phyloP scores from a whole-genome alignment of 2,329 filamentous ascomycete species.

The Alternaria burnsii region DNA sequence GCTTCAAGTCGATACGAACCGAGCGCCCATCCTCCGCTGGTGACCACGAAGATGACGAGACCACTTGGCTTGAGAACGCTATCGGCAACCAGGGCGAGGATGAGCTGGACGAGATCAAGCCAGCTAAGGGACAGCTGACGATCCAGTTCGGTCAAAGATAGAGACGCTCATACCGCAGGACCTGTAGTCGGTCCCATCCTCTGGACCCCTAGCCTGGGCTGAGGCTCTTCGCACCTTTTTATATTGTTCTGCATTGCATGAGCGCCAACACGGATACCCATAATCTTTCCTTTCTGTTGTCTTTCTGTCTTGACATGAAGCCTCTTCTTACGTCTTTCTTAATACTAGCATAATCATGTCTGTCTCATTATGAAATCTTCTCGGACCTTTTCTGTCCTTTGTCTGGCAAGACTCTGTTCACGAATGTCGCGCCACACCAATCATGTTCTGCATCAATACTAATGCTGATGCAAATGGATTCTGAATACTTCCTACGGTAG shows the following conservation, averaged over 20 bases:
- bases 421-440: neutral
- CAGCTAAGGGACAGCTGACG: conserved; percentile 45
- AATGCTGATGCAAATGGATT: neutral
- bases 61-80: conserved; percentile 45
- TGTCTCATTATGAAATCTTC: neutral
- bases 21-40: conserved; percentile 34
- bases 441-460: neutral
- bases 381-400: neutral
- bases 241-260: conserved; percentile 30
- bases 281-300: conserved; percentile 15
- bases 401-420: neutral
- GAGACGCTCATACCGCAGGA: conserved; percentile 14
- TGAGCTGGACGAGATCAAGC: conserved; percentile 29
- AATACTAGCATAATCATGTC: conserved; percentile 3
- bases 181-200: conserved; percentile 4
- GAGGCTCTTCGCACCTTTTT: conserved; percentile 27
- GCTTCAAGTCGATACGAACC: conserved; percentile 45
- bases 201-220: conserved; percentile 1
- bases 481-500: neutral
- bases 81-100: conserved; percentile 35
- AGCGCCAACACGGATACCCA: conserved; percentile 40
- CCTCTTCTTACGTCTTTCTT: neutral
- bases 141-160: conserved; percentile 48
- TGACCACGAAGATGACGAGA: conserved; percentile 45
- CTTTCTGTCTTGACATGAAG: neutral